Conservation (phyloP, 768 basidiomycete species). For the Suillus ampliporus region DNA sequence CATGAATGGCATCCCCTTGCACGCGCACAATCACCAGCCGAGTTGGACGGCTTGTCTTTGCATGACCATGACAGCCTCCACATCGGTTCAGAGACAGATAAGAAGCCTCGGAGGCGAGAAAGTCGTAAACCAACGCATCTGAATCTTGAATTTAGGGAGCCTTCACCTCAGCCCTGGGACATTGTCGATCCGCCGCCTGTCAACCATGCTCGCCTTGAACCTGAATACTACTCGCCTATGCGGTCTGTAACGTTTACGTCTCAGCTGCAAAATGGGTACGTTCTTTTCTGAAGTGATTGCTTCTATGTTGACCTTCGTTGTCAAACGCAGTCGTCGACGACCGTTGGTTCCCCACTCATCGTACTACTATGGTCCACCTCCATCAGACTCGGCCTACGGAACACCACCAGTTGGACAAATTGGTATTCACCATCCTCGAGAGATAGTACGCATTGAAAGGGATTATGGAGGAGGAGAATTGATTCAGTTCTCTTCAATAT, state of each 20-base stretch:
- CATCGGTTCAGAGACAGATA: conserved; percentile 20
- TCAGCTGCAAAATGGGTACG: conserved; percentile 49
- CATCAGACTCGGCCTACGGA: conserved; percentile 78
- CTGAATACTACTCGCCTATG: conserved; percentile 49
- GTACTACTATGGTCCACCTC: conserved; percentile 85
- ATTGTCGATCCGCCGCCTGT: conserved; percentile 53
- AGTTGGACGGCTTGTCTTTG: conserved; percentile 21
- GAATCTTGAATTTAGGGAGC: conserved; percentile 52
- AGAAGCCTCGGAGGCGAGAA: conserved; percentile 37
- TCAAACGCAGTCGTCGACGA: conserved; percentile 39
- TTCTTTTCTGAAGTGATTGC: conserved; percentile 19
- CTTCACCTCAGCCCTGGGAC: conserved; percentile 74
- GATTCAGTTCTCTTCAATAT: conserved; percentile 87
- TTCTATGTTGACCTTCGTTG: conserved; percentile 26
- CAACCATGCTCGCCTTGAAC: conserved; percentile 33
- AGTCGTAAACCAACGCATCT: conserved; percentile 49
- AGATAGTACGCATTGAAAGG: conserved; percentile 89
- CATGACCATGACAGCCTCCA: conserved; percentile 19
- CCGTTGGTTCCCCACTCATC: conserved; percentile 75
- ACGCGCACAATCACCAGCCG: conserved; percentile 14
- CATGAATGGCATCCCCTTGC: conserved; percentile 34
- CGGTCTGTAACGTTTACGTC: conserved; percentile 49
- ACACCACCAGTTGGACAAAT: conserved; percentile 83
- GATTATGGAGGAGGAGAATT: conserved; percentile 93
- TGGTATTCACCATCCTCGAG: conserved; percentile 88